Evolutionary conservation across 129 eudicot species (phyloP).

Genomic region (Artemisia tridentata): DNA sequence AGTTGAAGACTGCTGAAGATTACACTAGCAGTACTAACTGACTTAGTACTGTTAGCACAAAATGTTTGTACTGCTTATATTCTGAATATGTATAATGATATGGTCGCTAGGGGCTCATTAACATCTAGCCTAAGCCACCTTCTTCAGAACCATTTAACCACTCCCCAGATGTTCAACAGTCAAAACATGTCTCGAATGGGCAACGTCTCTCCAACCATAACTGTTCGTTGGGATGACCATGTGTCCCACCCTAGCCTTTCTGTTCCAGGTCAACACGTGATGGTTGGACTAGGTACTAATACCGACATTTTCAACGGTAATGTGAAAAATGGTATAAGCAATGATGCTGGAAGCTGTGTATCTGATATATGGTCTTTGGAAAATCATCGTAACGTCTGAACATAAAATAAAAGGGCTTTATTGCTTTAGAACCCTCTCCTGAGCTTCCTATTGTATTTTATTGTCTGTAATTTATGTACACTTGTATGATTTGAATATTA

Average conservation of each 20-base stretch:
- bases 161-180: conserved; percentile 43
- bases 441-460: background rate
- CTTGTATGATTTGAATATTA: conserved; percentile 17
- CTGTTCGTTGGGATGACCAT: conserved; percentile 48
- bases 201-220: conserved; percentile 58
- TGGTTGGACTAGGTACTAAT: conserved; percentile 35
- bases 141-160: conserved; percentile 62
- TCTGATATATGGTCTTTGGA: conserved; percentile 61
- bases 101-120: conserved; percentile 79
- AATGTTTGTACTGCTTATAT: too few relatives aligned
- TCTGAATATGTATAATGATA: too few relatives aligned
- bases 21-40: too few relatives aligned
- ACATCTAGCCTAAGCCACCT: conserved; percentile 76
- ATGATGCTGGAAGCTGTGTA: conserved; percentile 48
- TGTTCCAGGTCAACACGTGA: conserved; percentile 43
- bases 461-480: conserved; percentile 19
- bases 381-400: conserved; percentile 40
- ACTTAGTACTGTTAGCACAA: too few relatives aligned
- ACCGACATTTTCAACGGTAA: conserved; percentile 33
- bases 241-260: conserved; percentile 33
- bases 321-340: conserved; percentile 36
- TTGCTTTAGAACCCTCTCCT: conserved; percentile 11
- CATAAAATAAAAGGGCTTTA: conserved; percentile 32
- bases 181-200: conserved; percentile 46
- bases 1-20: too few relatives aligned